phyloP scores from a whole-genome alignment of 2,329 filamentous ascomycete genomes.

The Blastomyces silverae region DNA sequence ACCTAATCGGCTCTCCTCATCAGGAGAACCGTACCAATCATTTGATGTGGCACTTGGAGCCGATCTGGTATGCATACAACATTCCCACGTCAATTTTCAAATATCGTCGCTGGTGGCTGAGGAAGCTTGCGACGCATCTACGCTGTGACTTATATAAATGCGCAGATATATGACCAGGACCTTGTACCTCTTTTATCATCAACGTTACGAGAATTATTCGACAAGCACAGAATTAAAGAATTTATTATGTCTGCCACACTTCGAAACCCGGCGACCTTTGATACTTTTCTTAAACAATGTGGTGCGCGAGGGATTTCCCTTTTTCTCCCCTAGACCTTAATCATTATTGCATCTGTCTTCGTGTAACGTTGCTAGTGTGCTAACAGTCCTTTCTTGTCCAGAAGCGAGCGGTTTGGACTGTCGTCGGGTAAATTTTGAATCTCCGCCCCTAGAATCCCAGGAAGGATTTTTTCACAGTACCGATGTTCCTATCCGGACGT shows the following conservation, averaged over 20 bases:
- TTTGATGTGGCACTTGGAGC: slow-evolving; percentile 40
- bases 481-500: slow-evolving; percentile 35
- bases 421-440: slow-evolving; percentile 38
- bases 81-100: background rate
- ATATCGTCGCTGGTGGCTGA: slow-evolving; percentile 9
- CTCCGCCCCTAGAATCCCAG: slow-evolving; percentile 40
- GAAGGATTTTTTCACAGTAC: slow-evolving; percentile 45
- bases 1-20: slow-evolving; percentile 7
- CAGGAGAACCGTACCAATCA: slow-evolving; percentile 11
- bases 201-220: slow-evolving; percentile 52
- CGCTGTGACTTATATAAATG: slow-evolving; percentile 12
- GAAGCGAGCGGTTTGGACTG: slow-evolving; percentile 34
- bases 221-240: slow-evolving; percentile 45
- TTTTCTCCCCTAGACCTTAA: slow-evolving; percentile 19
- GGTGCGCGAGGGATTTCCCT: slow-evolving; percentile 39
- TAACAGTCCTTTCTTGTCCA: slow-evolving; percentile 20
- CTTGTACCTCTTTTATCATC: slow-evolving; percentile 52
- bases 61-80: slow-evolving; percentile 33
- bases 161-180: slow-evolving; percentile 55
- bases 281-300: slow-evolving; percentile 52
- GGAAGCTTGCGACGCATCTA: slow-evolving; percentile 10
- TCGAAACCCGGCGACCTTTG: slow-evolving; percentile 56
- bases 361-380: slow-evolving; percentile 14
- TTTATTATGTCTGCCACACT: slow-evolving; percentile 57
- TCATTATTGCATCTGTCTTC: background rate